Evolutionary conservation across 192 early-diverging fungal species (phyloP).

Genomic region (Podila epicladia): DNA sequence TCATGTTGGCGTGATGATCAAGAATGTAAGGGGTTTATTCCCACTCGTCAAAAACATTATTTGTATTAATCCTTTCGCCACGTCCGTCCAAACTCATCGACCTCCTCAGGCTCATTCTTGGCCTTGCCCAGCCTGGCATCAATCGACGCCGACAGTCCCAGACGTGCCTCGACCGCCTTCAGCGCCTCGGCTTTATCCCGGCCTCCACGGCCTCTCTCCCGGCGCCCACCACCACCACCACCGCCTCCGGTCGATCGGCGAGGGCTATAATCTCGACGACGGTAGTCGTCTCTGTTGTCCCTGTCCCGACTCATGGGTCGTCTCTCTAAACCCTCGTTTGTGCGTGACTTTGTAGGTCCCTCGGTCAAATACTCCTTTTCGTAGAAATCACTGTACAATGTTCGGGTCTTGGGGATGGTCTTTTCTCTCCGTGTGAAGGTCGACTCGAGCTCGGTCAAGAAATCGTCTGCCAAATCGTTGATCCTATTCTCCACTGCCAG

Average conservation of each 20-base stretch:
- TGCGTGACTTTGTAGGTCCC: background rate
- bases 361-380: conserved; percentile 31
- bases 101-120: background rate
- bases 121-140: background rate
- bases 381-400: conserved; percentile 46
- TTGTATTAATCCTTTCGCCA: conserved; percentile 9
- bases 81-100: conserved; percentile 43
- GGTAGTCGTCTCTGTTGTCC: background rate
- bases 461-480: conserved; percentile 28
- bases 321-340: too few species aligned
- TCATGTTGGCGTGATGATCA: too few species aligned
- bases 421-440: conserved; percentile 37
- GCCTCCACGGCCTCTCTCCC: conserved; percentile 2
- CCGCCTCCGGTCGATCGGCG: background rate
- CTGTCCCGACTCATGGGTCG: background rate
- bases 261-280: conserved; percentile 1
- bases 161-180: conserved; percentile 27
- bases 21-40: background rate
- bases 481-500: conserved; percentile 5
- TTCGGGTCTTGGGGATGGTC: conserved; percentile 27
- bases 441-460: conserved; percentile 39
- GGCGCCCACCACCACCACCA: background rate
- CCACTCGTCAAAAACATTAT: background rate
- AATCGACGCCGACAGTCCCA: conserved; percentile 20
- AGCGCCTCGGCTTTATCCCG: conserved; percentile 21